Conservation (phyloP, 345 rosid species). For the Eucalyptus coolabah region DNA sequence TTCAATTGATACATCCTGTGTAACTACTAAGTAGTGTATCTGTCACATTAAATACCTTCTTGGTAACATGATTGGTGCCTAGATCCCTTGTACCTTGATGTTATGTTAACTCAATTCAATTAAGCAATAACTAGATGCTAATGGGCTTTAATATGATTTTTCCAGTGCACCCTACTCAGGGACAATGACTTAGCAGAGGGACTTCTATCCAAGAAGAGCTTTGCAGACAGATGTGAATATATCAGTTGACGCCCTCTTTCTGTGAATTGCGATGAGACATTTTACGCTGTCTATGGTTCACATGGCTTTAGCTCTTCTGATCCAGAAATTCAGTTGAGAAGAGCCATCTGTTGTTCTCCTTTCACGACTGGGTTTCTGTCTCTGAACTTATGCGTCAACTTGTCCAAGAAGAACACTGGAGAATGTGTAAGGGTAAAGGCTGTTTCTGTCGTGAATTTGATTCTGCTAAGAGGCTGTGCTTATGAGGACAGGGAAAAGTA, state of each 20-base stretch:
- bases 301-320: not conserved
- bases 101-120: not conserved
- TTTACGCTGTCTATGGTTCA: not conserved
- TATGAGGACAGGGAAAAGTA: slow-evolving; percentile 54
- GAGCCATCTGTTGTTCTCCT: slow-evolving; percentile 3
- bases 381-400: slow-evolving; percentile 44
- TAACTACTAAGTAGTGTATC: not conserved
- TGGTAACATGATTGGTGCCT: not conserved
- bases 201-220: slow-evolving; percentile 5
- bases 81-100: not conserved
- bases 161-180: slow-evolving; percentile 89
- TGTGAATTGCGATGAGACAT: slow-evolving; percentile 2
- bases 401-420: slow-evolving; percentile 26
- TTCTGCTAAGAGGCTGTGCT: slow-evolving; percentile 48
- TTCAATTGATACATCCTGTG: not conserved
- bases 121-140: slow-evolving; percentile 17
- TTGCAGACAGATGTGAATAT: not conserved
- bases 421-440: slow-evolving; percentile 49
- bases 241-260: not conserved
- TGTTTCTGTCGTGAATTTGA: slow-evolving; percentile 57
- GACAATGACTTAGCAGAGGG: slow-evolving; percentile 41
- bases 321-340: slow-evolving; percentile 11
- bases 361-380: slow-evolving; percentile 41
- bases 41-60: not conserved
- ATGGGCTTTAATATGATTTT: slow-evolving; percentile 84